Conservation (phyloP, 1,284 basidiomycete genomes). For the Ceratorhiza oryzae-sativae region DNA sequence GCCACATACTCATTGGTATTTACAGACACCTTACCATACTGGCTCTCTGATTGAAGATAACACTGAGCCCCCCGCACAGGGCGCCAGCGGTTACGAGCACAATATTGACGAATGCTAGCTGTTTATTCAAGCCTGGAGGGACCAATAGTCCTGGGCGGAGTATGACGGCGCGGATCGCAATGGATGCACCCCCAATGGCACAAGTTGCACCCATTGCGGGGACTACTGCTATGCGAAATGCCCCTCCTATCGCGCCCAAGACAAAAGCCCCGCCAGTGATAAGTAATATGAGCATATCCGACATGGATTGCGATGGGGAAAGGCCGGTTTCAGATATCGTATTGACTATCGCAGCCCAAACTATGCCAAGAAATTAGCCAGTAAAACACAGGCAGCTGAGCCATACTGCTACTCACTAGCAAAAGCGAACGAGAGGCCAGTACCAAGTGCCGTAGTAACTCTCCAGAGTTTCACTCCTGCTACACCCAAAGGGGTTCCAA, state of each 20-base stretch:
- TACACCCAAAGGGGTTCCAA: conserved; percentile 19
- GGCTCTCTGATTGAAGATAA: conserved; percentile 27
- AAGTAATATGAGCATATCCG: conserved; percentile 29
- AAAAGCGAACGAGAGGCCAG: conserved; percentile 24
- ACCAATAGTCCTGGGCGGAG: conserved; percentile 32
- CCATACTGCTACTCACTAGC: conserved; percentile 16
- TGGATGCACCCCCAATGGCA: conserved; percentile 22
- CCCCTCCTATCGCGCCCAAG: conserved; percentile 18
- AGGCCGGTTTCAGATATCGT: conserved; percentile 32
- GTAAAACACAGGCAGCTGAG: neutral
- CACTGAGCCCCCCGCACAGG: conserved; percentile 18
- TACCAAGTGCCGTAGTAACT: conserved; percentile 27
- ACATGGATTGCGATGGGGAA: conserved; percentile 32
- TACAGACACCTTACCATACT: conserved; percentile 12
- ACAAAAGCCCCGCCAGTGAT: conserved; percentile 33
- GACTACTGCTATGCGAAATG: conserved; percentile 9
- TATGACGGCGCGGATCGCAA: conserved; percentile 16
- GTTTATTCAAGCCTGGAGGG: conserved; percentile 19
- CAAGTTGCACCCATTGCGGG: conserved; percentile 27
- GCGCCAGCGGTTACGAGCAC: conserved; percentile 9
- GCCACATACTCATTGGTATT: neutral
- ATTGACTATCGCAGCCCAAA: conserved; percentile 30
- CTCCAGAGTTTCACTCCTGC: conserved; percentile 31
- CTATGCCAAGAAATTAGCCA: neutral
- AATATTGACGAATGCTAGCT: conserved; percentile 32